These are phyloP conservation scores for Talaromyces sp. DNA, from an alignment of 2,329 filamentous ascomycete genomes.

Conservation along the genomic window DNA sequence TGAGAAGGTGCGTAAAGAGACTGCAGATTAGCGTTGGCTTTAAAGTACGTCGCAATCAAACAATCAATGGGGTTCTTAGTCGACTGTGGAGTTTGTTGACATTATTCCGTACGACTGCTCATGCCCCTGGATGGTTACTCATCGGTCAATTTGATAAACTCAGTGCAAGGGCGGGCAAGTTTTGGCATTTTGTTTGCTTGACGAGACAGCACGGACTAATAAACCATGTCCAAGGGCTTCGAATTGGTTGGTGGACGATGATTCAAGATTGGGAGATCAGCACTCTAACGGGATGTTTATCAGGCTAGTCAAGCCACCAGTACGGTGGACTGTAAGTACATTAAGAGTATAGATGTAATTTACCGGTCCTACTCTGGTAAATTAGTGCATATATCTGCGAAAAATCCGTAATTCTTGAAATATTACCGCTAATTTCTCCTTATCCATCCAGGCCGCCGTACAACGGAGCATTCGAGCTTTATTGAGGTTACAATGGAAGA, in stretches of 20 bases:
- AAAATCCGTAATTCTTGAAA: too few species aligned
- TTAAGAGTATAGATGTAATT: background rate
- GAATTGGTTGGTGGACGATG: background rate
- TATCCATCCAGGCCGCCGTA: background rate
- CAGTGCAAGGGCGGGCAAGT: background rate
- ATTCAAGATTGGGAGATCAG: conserved; percentile 5
- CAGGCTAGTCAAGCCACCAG: background rate
- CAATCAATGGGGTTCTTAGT: background rate
- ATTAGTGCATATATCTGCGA: too few species aligned
- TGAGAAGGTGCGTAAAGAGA: conserved; percentile 13
- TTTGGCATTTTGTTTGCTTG: background rate
- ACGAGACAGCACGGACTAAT: too few species aligned
- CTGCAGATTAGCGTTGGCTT: background rate
- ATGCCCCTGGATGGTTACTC: background rate
- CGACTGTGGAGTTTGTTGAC: background rate
- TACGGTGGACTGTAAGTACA: background rate
- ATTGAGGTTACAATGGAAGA: conserved; percentile 2
- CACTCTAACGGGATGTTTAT: background rate
- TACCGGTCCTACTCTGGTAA: background rate
- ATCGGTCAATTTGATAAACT: background rate
- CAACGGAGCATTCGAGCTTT: background rate
- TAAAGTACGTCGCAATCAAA: background rate
- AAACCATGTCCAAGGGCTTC: background rate
- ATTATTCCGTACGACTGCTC: background rate
- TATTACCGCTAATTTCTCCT: background rate